Evolutionary conservation across 768 basidiomycete species (phyloP), one percentile per base, ranked within the genome.

Genomic region (Pulveroboletus ravenelii): DNA sequence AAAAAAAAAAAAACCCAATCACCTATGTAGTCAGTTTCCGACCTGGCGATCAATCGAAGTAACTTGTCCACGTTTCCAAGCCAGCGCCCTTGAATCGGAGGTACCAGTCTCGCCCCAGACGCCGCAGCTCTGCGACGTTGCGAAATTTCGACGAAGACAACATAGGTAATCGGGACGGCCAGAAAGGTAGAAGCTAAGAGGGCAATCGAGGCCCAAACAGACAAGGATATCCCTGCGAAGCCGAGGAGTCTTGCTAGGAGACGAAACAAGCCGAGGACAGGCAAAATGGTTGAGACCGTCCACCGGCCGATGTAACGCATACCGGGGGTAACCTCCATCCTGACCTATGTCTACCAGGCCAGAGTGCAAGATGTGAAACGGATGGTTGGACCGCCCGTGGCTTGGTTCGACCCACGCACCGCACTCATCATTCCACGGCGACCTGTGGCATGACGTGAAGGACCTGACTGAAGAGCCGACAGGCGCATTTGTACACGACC

Each of bases 61-160:
- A 76, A 35, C 12, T 66, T 34, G 48, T 77, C 75, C 20, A 65
- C 20, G 55, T 67, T 69, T n/a, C 70, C 74, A 5, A 65, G 62
- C 50, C 59, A 51, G 37, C 53, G 51, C 12, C 74, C 72, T n/a
- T 46, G 53, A 35, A 67, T 57, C 2, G 52, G 54, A 20, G 73
- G 72, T n/a, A 68, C 44, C 30, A 54, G 14, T 31, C 64, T 56
- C n/a, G 70, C 70, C 0, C 67, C 64, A 14, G 50, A 36, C 3
- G 54, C 50, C 15, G 54, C 50, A 23, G 67, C 69, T 38, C 36
- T 57, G 12, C 53, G 54, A 34, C 31, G 44, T 9, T 62, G 60
- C 30, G 25, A 53, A 1, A 48, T 31, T 13, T 52, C 47, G 25
- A 15, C 30, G 25, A 45, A 42, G 23, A 56, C 5, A 6, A 57